Conservation (phyloP, 352 stramenopile genomes). For the Phytopythium vexans region DNA sequence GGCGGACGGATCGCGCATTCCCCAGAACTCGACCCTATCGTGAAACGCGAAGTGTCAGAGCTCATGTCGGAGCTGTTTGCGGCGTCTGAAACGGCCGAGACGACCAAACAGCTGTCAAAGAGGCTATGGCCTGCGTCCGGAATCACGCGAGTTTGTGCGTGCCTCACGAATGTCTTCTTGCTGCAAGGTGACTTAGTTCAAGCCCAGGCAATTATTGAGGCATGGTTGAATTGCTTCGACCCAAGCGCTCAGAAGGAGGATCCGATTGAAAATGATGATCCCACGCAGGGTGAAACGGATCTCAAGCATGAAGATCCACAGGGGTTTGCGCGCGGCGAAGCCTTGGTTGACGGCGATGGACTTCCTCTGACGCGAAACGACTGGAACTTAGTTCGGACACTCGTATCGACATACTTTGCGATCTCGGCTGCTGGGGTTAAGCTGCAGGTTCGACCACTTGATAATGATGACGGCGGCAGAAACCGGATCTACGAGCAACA, state of each 20-base stretch:
- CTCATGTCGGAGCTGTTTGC: conserved; percentile 60
- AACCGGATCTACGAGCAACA: conserved; percentile 57
- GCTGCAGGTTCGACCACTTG: conserved; percentile 48
- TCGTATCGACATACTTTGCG: conserved; percentile 80
- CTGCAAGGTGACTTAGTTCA: conserved; percentile 63
- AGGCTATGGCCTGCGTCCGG: conserved; percentile 73
- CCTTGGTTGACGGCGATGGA: conserved; percentile 71
- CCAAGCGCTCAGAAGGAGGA: conserved; percentile 54
- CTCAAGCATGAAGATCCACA: conserved; percentile 10
- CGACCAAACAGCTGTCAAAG: conserved; percentile 50
- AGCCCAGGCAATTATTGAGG: conserved; percentile 46
- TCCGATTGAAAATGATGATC: conserved; percentile 24
- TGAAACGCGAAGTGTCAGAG: conserved; percentile 65
- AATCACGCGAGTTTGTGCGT: conserved; percentile 79
- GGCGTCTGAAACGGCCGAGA: conserved; percentile 58
- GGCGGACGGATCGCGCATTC: conserved; percentile 55
- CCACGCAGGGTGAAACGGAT: conserved; percentile 21
- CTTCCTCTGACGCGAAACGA: conserved; percentile 77
- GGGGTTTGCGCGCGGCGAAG: conserved; percentile 66
- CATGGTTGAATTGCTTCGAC: conserved; percentile 78
- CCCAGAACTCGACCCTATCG: conserved; percentile 56
- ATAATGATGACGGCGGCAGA: conserved; percentile 11
- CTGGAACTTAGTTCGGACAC: conserved; percentile 76
- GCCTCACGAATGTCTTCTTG: conserved; percentile 70
- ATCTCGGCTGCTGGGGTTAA: conserved; percentile 50